phyloP scores from a whole-genome alignment of 345 rosid genomes.

The Eucalyptus sideroxylon region DNA sequence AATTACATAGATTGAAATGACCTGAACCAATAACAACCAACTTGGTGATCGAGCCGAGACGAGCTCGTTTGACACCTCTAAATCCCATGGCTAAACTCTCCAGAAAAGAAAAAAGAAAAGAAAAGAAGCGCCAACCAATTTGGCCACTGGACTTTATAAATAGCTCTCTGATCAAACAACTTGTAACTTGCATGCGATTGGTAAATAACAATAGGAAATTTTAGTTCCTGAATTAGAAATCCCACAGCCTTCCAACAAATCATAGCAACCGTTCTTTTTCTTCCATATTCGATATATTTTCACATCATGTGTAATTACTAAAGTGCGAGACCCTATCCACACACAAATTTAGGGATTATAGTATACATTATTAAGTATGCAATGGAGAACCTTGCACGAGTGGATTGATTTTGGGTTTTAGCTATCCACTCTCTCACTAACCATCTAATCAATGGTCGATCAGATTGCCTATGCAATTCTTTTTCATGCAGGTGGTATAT shows the following conservation, averaged over 20 bases:
- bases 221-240: not conserved
- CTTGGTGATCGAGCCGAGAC: too few relatives aligned
- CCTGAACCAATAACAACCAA: too few relatives aligned
- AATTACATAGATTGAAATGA: too few relatives aligned
- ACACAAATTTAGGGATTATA: not conserved
- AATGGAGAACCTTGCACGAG: not conserved
- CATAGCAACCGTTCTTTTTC: rapidly evolving
- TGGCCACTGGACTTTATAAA: not conserved
- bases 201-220: not conserved
- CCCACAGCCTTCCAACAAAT: not conserved
- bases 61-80: not conserved
- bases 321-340: not conserved
- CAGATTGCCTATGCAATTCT: not conserved
- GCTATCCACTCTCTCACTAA: not conserved
- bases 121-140: not conserved
- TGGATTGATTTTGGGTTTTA: not conserved
- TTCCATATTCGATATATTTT: not conserved
- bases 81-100: not conserved
- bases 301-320: not conserved
- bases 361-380: not conserved
- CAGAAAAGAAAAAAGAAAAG: not conserved
- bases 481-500: not conserved
- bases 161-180: not conserved
- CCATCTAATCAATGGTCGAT: not conserved
- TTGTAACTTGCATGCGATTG: not conserved